Percentiles rank a stretch among this genome's conserved stretches.
Evolutionary conservation across 129 eudicot species (phyloP).

Genomic region (Centella asiatica): DNA sequence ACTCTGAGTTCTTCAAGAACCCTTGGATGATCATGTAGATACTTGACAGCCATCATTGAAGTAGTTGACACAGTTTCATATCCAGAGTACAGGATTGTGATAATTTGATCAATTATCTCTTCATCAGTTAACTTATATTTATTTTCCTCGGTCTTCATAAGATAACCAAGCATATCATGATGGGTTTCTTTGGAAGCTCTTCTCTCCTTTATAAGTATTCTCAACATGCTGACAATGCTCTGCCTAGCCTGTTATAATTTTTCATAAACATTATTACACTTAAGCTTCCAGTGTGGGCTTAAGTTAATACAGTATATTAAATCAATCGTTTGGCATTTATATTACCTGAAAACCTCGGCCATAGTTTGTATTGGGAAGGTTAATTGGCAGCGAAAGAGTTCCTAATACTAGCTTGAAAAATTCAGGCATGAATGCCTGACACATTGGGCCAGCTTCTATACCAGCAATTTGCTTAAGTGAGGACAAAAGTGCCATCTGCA

Average conservation of each 20-base stretch:
- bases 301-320: neutral
- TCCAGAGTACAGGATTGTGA: constrained; percentile 89
- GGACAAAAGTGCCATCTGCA: constrained; percentile 91
- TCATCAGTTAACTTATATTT: constrained; percentile 72
- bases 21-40: constrained; percentile 92
- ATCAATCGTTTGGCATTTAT: neutral
- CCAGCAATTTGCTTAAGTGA: constrained; percentile 84
- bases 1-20: constrained; percentile 93
- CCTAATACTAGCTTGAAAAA: constrained; percentile 86
- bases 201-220: constrained; percentile 53
- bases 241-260: constrained; percentile 67
- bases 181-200: constrained; percentile 44
- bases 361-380: constrained; percentile 77
- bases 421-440: constrained; percentile 77
- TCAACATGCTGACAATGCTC: constrained; percentile 54
- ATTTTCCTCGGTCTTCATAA: constrained; percentile 58
- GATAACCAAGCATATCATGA: constrained; percentile 64
- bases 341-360: constrained; percentile 78
- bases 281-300: neutral
- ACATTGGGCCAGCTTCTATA: constrained; percentile 45
- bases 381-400: constrained; percentile 91
- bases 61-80: constrained; percentile 98
- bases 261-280: neutral
- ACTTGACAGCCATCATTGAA: constrained; percentile 99
- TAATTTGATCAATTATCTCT: constrained; percentile 87